phyloP scores from a whole-genome alignment of 2,329 filamentous ascomycete species.

The Neocatenulostroma microsporum region DNA sequence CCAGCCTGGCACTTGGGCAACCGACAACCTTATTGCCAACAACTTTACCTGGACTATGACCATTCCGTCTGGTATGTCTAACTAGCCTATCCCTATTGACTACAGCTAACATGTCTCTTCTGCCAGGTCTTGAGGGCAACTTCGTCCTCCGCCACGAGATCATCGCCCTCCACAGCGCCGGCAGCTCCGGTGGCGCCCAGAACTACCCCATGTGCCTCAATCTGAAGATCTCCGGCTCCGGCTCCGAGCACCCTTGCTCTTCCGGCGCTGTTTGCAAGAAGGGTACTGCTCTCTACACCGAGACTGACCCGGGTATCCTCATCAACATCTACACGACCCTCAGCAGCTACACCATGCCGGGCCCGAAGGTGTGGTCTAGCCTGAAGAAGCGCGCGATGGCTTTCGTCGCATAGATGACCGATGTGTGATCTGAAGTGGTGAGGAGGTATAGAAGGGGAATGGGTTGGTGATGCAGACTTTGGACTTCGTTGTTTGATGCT shows the following conservation, averaged over 20 bases:
- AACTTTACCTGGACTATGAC: slow-evolving; percentile 42
- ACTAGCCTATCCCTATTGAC: no score
- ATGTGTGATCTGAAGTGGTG: neutral
- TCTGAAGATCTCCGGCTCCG: slow-evolving; percentile 50
- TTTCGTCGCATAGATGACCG: slow-evolving; percentile 1
- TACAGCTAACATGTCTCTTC: no score
- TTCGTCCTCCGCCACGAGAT: slow-evolving; percentile 55
- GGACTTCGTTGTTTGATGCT: neutral
- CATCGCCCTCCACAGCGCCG: slow-evolving; percentile 52
- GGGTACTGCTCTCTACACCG: slow-evolving; percentile 56
- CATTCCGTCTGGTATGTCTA: slow-evolving; percentile 38
- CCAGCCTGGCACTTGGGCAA: slow-evolving; percentile 47
- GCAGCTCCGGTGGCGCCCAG: slow-evolving; percentile 36
- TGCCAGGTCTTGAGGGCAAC: slow-evolving; percentile 43
- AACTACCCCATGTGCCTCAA: slow-evolving; percentile 48
- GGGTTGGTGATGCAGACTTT: neutral
- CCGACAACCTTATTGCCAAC: slow-evolving; percentile 45
- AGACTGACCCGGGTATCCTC: slow-evolving; percentile 50
- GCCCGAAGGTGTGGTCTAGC: slow-evolving; percentile 33
- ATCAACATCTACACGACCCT: slow-evolving; percentile 52
- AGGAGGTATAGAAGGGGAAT: neutral
- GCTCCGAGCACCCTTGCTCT: no score
- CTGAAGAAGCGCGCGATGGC: slow-evolving; percentile 1
- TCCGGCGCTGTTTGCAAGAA: no score
- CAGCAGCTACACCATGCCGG: slow-evolving; percentile 44